These are phyloP conservation scores for Lactifluus volemus DNA, from an alignment of 768 basidiomycete species.

Conservation along the genomic window DNA sequence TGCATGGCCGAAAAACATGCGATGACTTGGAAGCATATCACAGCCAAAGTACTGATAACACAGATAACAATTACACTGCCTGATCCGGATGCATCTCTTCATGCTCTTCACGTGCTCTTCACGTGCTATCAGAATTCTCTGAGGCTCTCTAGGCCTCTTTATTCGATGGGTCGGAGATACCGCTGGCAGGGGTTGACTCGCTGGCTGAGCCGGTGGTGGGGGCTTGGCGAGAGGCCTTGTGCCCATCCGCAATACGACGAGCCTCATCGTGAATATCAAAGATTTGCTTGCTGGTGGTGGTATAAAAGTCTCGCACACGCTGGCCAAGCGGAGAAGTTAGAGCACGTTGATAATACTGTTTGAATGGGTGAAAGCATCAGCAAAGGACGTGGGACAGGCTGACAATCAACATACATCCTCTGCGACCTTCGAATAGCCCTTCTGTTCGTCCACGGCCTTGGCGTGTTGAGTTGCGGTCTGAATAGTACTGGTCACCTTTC, in stretches of 20 bases:
- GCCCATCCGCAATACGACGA: slow-evolving; percentile 58
- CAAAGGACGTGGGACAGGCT: not conserved
- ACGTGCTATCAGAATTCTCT: not conserved
- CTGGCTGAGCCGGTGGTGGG: not conserved
- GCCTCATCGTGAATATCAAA: slow-evolving; percentile 93
- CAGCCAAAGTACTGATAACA: not conserved
- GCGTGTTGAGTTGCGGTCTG: slow-evolving; percentile 60
- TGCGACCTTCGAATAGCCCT: slow-evolving; percentile 62
- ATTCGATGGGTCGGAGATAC: not conserved
- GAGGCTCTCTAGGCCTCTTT: not conserved
- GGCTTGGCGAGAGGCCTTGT: slow-evolving; percentile 31
- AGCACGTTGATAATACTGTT: slow-evolving; percentile 71
- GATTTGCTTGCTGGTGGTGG: slow-evolving; percentile 79
- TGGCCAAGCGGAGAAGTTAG: slow-evolving; percentile 69
- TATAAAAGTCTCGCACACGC: slow-evolving; percentile 78
- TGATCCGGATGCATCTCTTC: not conserved
- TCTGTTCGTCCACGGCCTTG: slow-evolving; percentile 72
- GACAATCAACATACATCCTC: slow-evolving; percentile 40
- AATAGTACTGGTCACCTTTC: slow-evolving; percentile 58
- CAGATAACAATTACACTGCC: not conserved
- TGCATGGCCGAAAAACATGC: not conserved
- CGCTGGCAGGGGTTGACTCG: not conserved
- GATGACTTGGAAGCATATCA: not conserved
- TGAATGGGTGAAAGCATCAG: not conserved
- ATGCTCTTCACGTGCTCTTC: not conserved